Evolutionary conservation across 495 filamentous ascomycete species (phyloP).

Genomic region (Clavariopsis aquatica): DNA sequence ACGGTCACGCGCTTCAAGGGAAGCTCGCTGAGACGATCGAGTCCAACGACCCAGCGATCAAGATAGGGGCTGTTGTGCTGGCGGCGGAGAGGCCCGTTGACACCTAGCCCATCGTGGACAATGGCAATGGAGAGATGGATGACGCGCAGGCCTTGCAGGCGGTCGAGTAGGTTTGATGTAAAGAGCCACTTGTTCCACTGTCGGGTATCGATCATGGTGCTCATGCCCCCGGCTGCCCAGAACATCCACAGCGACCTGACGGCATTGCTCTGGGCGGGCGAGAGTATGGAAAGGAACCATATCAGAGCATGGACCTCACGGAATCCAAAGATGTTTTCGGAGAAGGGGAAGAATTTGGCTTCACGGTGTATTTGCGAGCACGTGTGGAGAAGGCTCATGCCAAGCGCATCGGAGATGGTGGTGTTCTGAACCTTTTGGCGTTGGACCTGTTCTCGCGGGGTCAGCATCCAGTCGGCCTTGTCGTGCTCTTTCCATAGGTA

Average conservation of each 20-base stretch:
- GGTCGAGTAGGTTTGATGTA: neutral
- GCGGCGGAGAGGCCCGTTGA: conserved; percentile 13
- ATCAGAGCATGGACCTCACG: neutral
- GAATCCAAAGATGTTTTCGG: conserved; percentile 14
- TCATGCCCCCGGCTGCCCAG: neutral
- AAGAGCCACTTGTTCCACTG: conserved; percentile 13
- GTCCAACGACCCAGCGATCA: conserved; percentile 12
- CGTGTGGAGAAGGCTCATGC: conserved; percentile 9
- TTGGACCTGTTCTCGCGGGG: neutral
- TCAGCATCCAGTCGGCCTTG: conserved; percentile 1
- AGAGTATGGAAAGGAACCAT: conserved; percentile 3
- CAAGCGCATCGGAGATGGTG: neutral
- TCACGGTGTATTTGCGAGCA: conserved; percentile 22
- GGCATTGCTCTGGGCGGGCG: neutral
- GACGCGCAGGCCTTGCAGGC: conserved; percentile 3
- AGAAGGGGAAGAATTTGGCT: conserved; percentile 12
- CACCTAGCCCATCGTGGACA: conserved; percentile 3
- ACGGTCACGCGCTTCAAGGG: conserved; percentile 13
- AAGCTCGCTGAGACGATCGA: conserved; percentile 4
- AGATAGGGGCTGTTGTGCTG: neutral
- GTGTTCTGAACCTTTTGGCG: neutral
- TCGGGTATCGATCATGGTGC: neutral
- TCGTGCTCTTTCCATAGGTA: neutral
- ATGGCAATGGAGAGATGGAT: conserved; percentile 24
- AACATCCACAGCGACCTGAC: conserved; percentile 6